A percentile compares a stretch with the other conserved stretches of the same genome.
phyloP scores from a whole-genome alignment of 257 asterid species.

The Solanum chilense region DNA sequence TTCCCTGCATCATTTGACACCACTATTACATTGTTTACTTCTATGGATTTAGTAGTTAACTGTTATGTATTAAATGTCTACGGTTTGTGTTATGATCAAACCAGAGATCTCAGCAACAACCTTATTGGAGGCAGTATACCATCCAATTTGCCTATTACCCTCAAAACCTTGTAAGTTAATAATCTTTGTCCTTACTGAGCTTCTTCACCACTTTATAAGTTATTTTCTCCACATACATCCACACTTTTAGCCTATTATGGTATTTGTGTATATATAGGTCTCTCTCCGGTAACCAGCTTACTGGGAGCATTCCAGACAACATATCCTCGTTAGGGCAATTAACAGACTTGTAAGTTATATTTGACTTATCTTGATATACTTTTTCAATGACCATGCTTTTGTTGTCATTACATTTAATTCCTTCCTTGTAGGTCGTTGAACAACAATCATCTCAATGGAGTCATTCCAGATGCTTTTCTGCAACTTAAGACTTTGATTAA shows the following conservation, averaged over 20 bases:
- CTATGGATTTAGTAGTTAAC: neutral
- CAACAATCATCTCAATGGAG: slow-evolving; percentile 58
- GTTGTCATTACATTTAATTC: neutral
- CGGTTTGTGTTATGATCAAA: neutral
- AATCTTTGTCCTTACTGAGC: neutral
- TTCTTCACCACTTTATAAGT: slow-evolving; percentile 4
- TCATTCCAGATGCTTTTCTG: slow-evolving; percentile 69
- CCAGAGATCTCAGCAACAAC: slow-evolving; percentile 75
- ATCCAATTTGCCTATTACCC: slow-evolving; percentile 50
- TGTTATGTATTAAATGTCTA: neutral
- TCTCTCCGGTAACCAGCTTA: slow-evolving; percentile 64
- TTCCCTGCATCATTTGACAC: neutral
- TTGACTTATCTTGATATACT: neutral
- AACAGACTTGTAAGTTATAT: slow-evolving; percentile 48
- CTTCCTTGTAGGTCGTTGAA: slow-evolving; percentile 40
- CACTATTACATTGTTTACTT: neutral
- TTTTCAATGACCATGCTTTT: neutral
- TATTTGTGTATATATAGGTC: slow-evolving; percentile 13
- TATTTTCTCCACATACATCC: neutral
- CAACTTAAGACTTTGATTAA: slow-evolving; percentile 35
- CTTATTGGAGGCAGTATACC: slow-evolving; percentile 84
- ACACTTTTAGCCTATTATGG: neutral
- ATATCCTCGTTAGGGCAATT: slow-evolving; percentile 51
- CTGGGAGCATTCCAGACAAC: slow-evolving; percentile 48
- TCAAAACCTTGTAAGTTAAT: slow-evolving; percentile 53